Percentiles rank a stretch among this genome's conserved stretches.
These are phyloP conservation scores for Talaromyces sp. DNA, from an alignment of 2,329 filamentous ascomycete species.

Conservation along the genomic window DNA sequence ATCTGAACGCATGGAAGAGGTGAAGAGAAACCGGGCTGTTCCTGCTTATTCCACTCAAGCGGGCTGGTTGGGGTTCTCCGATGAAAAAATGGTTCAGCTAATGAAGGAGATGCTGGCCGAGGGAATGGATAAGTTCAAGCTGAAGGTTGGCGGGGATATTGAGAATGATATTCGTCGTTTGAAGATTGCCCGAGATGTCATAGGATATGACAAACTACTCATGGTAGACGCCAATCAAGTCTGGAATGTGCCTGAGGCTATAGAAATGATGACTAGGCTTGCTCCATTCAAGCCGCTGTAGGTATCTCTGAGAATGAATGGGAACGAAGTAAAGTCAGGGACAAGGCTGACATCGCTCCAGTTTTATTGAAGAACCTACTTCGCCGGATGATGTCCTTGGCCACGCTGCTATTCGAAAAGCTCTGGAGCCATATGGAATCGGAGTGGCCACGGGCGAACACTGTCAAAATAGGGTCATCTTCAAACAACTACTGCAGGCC, in stretches of 20 bases:
- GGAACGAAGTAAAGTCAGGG: too few relatives aligned
- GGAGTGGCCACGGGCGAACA: constrained; percentile 88
- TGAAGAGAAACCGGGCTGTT: constrained; percentile 66
- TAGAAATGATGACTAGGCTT: constrained; percentile 77
- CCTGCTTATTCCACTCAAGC: constrained; percentile 83
- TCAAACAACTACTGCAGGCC: constrained; percentile 80
- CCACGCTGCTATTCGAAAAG: constrained; percentile 77
- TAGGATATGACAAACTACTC: constrained; percentile 73
- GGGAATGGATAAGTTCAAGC: too few relatives aligned
- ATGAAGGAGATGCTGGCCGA: too few relatives aligned
- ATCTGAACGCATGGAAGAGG: constrained; percentile 65
- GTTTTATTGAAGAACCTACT: constrained; percentile 96
- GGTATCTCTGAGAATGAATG: too few relatives aligned
- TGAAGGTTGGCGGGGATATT: too few relatives aligned
- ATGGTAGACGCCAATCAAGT: constrained; percentile 94
- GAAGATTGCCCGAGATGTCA: constrained; percentile 72
- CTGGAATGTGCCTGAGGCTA: constrained; percentile 85
- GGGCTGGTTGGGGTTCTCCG: constrained; percentile 84
- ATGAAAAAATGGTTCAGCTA: too few relatives aligned
- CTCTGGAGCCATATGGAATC: constrained; percentile 56
- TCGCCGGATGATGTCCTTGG: constrained; percentile 84
- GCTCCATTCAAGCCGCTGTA: constrained; percentile 71
- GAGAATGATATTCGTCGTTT: too few relatives aligned
- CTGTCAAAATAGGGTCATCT: constrained; percentile 94
- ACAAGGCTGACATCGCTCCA: too few relatives aligned